phyloP scores from a whole-genome alignment of 805 yeast species.

The Candida silvicultrix region DNA sequence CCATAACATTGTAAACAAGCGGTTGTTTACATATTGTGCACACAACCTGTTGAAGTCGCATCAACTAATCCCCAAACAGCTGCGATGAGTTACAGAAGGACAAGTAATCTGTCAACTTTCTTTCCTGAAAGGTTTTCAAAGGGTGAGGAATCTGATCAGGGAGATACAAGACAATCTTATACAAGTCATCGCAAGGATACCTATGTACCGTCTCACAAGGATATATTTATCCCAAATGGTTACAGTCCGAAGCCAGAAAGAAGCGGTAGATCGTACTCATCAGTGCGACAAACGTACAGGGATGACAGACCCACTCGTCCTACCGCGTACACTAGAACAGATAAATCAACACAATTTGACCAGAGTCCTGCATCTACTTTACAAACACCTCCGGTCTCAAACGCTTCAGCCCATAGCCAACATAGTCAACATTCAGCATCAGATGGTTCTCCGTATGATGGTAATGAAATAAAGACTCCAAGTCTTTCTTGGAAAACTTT shows the following conservation, averaged over 20 bases:
- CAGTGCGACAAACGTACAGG: background rate
- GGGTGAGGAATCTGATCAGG: background rate
- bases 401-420: background rate
- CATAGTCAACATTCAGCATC: background rate
- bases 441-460: background rate
- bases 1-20: too few relatives aligned
- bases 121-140: constrained; percentile 2
- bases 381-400: background rate
- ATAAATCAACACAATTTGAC: background rate
- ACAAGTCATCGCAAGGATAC: background rate
- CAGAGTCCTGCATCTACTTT: background rate
- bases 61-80: background rate
- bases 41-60: background rate
- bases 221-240: background rate
- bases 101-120: constrained; percentile 1
- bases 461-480: background rate
- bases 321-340: background rate
- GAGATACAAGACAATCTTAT: background rate
- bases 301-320: background rate
- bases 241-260: background rate
- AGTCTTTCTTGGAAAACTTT: background rate
- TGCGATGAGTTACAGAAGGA: constrained; percentile 1
- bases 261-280: background rate
- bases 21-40: background rate
- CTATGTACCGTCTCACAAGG: background rate